Percentiles rank a stretch among this genome's conserved stretches.
Evolutionary conservation across 208 protist genomes (phyloP).

Genomic region (Trypanosomatidae sp.): DNA sequence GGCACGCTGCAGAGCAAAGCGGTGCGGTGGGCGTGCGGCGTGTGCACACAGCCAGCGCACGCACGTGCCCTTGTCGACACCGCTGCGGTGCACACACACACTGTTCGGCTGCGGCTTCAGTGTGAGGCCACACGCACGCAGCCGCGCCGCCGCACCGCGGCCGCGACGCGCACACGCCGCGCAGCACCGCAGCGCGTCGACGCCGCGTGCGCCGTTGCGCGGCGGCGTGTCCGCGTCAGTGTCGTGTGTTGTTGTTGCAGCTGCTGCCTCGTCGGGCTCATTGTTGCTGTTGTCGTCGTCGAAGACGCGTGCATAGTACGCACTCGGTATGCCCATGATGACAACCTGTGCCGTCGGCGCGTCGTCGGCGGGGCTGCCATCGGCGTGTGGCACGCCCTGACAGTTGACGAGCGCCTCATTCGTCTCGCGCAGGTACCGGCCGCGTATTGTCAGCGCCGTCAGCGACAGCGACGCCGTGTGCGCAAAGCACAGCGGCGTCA

Average conservation of each 20-base stretch:
- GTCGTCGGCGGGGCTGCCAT: too few relatives aligned
- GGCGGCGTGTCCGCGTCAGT: too few relatives aligned
- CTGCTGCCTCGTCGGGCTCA: too few relatives aligned
- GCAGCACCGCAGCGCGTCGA: slow-evolving; percentile 18
- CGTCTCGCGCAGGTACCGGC: slow-evolving; percentile 21
- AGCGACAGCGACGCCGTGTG: slow-evolving; percentile 4
- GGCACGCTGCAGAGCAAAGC: slow-evolving; percentile 14
- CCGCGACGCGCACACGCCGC: slow-evolving; percentile 8
- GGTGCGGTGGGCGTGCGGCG: not conserved
- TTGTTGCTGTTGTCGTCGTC: not conserved
- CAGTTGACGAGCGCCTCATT: slow-evolving; percentile 28
- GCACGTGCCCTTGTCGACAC: slow-evolving; percentile 30
- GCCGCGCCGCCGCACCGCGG: not conserved
- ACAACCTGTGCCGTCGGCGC: slow-evolving; percentile 21
- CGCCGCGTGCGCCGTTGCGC: too few relatives aligned
- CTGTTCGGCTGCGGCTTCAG: slow-evolving; percentile 49
- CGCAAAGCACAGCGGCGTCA: slow-evolving; percentile 12
- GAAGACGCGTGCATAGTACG: slow-evolving; percentile 14
- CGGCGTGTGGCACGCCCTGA: slow-evolving; percentile 16
- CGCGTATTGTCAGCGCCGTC: slow-evolving; percentile 6
- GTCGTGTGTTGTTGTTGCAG: too few relatives aligned
- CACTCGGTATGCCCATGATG: slow-evolving; percentile 39
- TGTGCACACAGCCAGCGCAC: slow-evolving; percentile 21
- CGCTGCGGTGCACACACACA: slow-evolving; percentile 20
- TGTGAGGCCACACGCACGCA: slow-evolving; percentile 12